phyloP scores from a whole-genome alignment of 495 filamentous ascomycete genomes.

The Beverwykella pulmonaria region DNA sequence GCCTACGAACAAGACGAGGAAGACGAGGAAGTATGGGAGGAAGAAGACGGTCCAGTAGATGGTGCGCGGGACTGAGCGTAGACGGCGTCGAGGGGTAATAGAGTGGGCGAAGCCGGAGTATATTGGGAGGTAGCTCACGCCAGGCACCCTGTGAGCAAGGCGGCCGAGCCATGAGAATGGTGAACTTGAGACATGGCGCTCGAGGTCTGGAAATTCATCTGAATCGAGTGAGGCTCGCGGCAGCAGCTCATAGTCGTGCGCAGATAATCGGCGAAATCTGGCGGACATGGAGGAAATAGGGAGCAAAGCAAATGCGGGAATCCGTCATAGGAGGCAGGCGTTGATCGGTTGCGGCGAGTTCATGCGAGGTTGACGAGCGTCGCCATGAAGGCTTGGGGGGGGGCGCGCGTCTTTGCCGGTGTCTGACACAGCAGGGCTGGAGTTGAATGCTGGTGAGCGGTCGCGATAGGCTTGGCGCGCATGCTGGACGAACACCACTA shows the following conservation, averaged over 20 bases:
- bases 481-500: no score
- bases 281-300: constrained; percentile 22
- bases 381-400: background rate
- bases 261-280: constrained; percentile 19
- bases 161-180: constrained; percentile 17
- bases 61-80: constrained; percentile 17
- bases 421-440: no score
- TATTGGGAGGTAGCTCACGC: constrained; percentile 11
- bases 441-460: no score
- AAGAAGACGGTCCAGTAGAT: constrained; percentile 23
- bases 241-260: constrained; percentile 36
- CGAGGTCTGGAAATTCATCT: constrained; percentile 12
- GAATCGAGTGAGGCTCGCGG: constrained; percentile 29
- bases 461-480: no score
- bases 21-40: constrained; percentile 17
- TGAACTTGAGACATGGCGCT: constrained; percentile 6
- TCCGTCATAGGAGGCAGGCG: background rate
- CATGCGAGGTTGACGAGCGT: background rate
- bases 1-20: constrained; percentile 22
- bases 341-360: background rate
- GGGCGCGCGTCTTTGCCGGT: background rate
- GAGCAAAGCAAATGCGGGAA: no score
- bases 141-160: background rate
- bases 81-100: constrained; percentile 27
- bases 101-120: constrained; percentile 17